phyloP scores from a whole-genome alignment of 2,329 filamentous ascomycete genomes.

The Phialocephala sp. region DNA sequence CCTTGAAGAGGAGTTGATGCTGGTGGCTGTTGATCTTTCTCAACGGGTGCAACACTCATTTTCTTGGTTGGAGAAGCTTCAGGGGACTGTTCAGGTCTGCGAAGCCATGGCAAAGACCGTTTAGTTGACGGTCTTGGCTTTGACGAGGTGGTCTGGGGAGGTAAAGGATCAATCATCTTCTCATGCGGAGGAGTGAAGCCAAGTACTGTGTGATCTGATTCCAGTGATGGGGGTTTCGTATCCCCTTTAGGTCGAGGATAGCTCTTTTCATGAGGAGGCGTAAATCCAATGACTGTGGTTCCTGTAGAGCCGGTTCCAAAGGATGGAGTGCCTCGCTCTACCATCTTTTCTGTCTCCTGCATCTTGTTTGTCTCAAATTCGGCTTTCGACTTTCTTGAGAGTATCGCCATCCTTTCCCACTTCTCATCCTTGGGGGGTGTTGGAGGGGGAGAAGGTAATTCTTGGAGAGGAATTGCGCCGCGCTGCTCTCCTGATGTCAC shows the following conservation, averaged over 20 bases:
- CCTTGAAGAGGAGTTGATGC: conserved; percentile 23
- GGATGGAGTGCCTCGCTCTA: conserved; percentile 24
- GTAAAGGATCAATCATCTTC: conserved; percentile 9
- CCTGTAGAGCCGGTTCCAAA: conserved; percentile 33
- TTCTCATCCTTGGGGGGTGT: conserved; percentile 29
- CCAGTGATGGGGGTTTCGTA: conserved; percentile 11
- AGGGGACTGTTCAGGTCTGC: conserved; percentile 28
- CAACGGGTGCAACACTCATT: conserved; percentile 2
- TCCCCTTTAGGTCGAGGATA: conserved; percentile 16
- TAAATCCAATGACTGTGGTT: conserved; percentile 31
- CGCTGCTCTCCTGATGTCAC: conserved; percentile 58
- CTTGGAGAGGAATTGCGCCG: conserved; percentile 18
- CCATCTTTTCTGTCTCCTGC: background rate
- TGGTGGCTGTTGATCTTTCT: conserved; percentile 1
- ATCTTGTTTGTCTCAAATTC: conserved; percentile 7
- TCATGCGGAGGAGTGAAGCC: conserved; percentile 35
- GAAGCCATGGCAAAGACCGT: conserved; percentile 39
- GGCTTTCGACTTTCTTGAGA: conserved; percentile 8
- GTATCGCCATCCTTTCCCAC: conserved; percentile 17
- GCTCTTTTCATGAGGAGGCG: conserved; percentile 30
- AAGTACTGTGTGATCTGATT: conserved; percentile 31
- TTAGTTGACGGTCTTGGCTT: conserved; percentile 22
- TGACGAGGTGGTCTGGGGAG: background rate
- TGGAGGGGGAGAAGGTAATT: conserved; percentile 21
- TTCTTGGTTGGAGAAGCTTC: conserved; percentile 19